phyloP scores from a whole-genome alignment of 129 eudicot genomes.

The Arctium lappa region DNA sequence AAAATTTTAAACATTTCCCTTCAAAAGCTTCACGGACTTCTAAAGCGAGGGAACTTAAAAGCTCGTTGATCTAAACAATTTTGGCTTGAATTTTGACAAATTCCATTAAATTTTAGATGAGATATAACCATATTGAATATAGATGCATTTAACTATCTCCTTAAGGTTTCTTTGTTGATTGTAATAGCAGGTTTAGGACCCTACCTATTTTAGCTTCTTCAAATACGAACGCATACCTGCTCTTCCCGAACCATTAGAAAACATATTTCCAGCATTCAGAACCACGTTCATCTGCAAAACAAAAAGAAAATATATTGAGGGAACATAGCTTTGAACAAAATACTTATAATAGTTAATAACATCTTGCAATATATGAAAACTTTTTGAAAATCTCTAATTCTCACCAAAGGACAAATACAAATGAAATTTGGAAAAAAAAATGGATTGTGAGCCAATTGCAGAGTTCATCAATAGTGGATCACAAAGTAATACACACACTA shows the following conservation, averaged over 20 bases:
- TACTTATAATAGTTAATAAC: neutral
- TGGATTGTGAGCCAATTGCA: neutral
- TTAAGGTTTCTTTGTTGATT: neutral
- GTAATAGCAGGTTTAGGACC: neutral
- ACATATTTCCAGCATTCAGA: slow-evolving; percentile 13
- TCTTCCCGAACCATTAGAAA: slow-evolving; percentile 12
- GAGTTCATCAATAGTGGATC: neutral
- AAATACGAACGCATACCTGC: neutral
- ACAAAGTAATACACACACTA: neutral
- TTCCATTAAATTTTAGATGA: neutral
- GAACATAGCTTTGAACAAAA: neutral
- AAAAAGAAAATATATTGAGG: neutral
- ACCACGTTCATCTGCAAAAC: slow-evolving; percentile 23
- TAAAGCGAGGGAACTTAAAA: neutral
- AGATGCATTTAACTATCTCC: neutral
- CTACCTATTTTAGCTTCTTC: slow-evolving; percentile 18
- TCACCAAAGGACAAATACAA: neutral
- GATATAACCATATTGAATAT: neutral
- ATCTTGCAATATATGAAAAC: slow-evolving; percentile 4
- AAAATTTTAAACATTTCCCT: neutral
- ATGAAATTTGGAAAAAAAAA: neutral
- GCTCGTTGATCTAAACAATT: neutral
- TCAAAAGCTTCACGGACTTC: neutral
- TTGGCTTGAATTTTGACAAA: neutral
- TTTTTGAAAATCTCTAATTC: neutral